Conservation (phyloP, 2,329 filamentous ascomycete genomes). For the Xylaria sp. region DNA sequence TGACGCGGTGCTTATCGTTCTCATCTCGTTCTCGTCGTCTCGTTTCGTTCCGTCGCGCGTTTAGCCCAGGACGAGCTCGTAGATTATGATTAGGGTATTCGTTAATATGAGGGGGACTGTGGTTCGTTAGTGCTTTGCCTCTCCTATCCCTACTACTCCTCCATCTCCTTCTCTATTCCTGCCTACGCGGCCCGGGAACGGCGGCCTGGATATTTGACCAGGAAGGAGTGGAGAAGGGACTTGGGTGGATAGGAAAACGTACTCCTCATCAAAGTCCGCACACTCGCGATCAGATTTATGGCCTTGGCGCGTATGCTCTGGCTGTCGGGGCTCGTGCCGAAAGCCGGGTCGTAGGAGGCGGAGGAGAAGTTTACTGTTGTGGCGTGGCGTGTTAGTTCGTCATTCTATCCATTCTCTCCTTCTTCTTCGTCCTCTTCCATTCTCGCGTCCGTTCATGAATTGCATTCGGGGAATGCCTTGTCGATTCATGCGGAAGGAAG, state of each 20-base stretch:
- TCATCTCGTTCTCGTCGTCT: background rate
- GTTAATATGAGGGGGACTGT: slow-evolving; percentile 78
- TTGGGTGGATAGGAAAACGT: slow-evolving; percentile 36
- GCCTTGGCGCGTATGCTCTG: slow-evolving; percentile 76
- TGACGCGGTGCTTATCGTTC: background rate
- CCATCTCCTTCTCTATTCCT: too few species aligned
- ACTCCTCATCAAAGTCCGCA: slow-evolving; percentile 92
- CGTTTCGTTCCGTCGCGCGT: background rate
- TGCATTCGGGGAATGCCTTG: background rate
- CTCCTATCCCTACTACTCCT: too few species aligned
- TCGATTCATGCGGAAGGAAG: too few species aligned
- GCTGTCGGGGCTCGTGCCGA: slow-evolving; percentile 66
- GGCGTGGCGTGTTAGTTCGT: slow-evolving; percentile 37
- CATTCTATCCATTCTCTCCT: too few species aligned
- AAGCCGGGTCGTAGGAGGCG: slow-evolving; percentile 65
- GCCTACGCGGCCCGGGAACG: too few species aligned
- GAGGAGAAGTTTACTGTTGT: slow-evolving; percentile 76
- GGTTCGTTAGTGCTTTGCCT: background rate
- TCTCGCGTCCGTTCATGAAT: background rate
- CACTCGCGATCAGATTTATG: slow-evolving; percentile 83
- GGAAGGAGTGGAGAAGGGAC: background rate
- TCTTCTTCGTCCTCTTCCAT: too few species aligned
- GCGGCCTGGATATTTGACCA: background rate
- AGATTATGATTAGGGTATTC: slow-evolving; percentile 77
- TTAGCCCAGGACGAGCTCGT: slow-evolving; percentile 69